These are phyloP conservation scores for Stemphylium beticola DNA, from an alignment of 2,329 filamentous ascomycete species.

Conservation along the genomic window DNA sequence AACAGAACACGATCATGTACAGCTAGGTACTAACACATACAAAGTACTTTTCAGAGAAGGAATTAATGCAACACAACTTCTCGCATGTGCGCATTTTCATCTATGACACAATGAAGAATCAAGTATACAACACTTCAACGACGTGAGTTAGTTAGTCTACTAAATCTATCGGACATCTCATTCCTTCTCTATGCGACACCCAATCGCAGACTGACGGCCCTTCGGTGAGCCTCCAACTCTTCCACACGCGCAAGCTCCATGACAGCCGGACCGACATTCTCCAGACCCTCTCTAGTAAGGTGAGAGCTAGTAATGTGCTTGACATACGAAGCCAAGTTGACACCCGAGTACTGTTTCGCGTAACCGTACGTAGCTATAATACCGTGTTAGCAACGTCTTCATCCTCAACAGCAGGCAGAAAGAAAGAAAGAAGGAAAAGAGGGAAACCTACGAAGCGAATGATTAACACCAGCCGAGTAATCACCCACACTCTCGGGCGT, in stretches of 20 bases:
- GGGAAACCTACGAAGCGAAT: slow-evolving; percentile 82
- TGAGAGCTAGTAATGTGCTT: slow-evolving; percentile 98
- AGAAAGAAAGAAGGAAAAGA: not conserved
- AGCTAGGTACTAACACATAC: not conserved
- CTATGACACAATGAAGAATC: not conserved
- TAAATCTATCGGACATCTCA: not conserved
- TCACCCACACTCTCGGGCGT: slow-evolving; percentile 97
- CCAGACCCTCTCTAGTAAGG: slow-evolving; percentile 81
- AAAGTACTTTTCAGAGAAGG: not conserved
- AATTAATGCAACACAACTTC: not conserved
- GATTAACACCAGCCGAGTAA: slow-evolving; percentile 97
- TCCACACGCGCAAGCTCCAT: slow-evolving; percentile 96
- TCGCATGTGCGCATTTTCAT: not conserved
- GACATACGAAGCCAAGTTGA: slow-evolving; percentile 93
- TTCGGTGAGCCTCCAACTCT: slow-evolving; percentile 89
- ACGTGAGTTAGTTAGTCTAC: no score
- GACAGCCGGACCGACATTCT: slow-evolving; percentile 84
- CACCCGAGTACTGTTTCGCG: slow-evolving; percentile 97
- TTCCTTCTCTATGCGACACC: slow-evolving; percentile 35
- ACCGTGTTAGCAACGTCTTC: not conserved
- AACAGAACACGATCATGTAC: slow-evolving; percentile 1
- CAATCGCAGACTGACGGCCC: slow-evolving; percentile 71
- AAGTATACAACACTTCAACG: no score
- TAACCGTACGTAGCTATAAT: slow-evolving; percentile 91
- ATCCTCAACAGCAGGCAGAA: not conserved